phyloP scores from a whole-genome alignment of 768 basidiomycete species.

The Calocybe cyanea region DNA sequence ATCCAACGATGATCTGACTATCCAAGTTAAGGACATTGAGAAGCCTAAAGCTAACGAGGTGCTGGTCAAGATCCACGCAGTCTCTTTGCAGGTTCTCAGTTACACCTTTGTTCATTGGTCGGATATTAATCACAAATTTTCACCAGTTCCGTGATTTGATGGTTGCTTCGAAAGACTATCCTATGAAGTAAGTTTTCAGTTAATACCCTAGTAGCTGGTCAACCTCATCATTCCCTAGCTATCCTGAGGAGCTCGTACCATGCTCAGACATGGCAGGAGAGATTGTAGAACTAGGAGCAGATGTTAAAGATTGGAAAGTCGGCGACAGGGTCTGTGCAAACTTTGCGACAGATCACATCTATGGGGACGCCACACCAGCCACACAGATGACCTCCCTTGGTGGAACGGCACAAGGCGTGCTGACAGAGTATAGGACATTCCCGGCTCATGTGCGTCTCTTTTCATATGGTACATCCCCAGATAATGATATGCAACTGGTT shows the following conservation, averaged over 20 bases:
- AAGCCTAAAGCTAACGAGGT: slow-evolving; percentile 43
- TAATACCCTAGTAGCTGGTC: neutral
- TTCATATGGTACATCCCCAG: neutral
- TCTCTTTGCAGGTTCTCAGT: slow-evolving; percentile 49
- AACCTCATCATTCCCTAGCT: slow-evolving; percentile 1
- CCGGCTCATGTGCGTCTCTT: slow-evolving; percentile 33
- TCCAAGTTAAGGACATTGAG: slow-evolving; percentile 4
- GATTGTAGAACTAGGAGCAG: slow-evolving; percentile 42
- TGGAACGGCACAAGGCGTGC: slow-evolving; percentile 44
- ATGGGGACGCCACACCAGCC: slow-evolving; percentile 36
- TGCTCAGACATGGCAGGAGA: slow-evolving; percentile 58
- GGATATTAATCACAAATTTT: neutral
- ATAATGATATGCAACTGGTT: neutral
- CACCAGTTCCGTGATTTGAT: slow-evolving; percentile 48
- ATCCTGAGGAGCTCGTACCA: slow-evolving; percentile 26
- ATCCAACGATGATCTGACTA: slow-evolving; percentile 22
- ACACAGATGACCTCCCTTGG: slow-evolving; percentile 38
- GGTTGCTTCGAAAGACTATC: slow-evolving; percentile 37
- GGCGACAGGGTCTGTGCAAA: slow-evolving; percentile 60
- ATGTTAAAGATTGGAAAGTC: slow-evolving; percentile 43
- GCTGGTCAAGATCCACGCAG: slow-evolving; percentile 52
- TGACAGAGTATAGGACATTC: slow-evolving; percentile 53
- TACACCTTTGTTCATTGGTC: neutral
- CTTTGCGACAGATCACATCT: slow-evolving; percentile 43
- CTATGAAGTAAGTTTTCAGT: slow-evolving; percentile 24